Evolutionary conservation across 2,329 filamentous ascomycete genomes (phyloP).

Genomic region (Claviceps arundinis): DNA sequence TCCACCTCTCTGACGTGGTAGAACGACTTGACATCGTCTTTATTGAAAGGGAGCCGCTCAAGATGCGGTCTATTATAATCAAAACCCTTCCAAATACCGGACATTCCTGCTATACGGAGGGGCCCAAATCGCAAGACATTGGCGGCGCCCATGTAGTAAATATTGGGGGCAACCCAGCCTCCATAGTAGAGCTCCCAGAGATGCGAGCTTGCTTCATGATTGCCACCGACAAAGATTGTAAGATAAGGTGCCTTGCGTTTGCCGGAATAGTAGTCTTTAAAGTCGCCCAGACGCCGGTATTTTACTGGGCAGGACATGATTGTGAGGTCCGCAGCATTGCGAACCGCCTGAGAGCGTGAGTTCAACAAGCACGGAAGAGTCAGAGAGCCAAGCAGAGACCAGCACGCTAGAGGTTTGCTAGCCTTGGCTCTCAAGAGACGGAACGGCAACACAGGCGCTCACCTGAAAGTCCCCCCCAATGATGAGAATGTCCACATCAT

Average conservation of each 20-base stretch:
- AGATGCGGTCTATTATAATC: constrained; percentile 75
- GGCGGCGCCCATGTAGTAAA: constrained; percentile 91
- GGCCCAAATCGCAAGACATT: constrained; percentile 77
- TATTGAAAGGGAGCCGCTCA: constrained; percentile 75
- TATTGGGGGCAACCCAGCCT: constrained; percentile 92
- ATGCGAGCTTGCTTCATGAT: constrained; percentile 87
- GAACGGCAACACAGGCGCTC: constrained; percentile 8
- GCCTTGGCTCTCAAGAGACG: neutral
- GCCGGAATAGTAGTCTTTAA: constrained; percentile 87
- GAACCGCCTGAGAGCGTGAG: constrained; percentile 49
- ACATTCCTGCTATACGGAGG: constrained; percentile 76
- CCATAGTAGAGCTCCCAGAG: constrained; percentile 90
- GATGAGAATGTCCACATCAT: constrained; percentile 75
- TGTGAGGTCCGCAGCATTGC: constrained; percentile 76
- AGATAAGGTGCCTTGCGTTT: constrained; percentile 65
- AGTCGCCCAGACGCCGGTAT: constrained; percentile 80
- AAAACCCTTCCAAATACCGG: constrained; percentile 88
- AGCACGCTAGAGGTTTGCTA: neutral
- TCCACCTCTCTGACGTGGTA: constrained; percentile 88
- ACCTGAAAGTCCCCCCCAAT: constrained; percentile 95
- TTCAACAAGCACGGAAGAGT: neutral
- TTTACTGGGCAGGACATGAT: constrained; percentile 84
- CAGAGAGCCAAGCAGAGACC: neutral
- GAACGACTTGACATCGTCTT: constrained; percentile 63
- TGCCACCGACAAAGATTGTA: constrained; percentile 86